Evolutionary conservation across 1,139 yeast species (phyloP), one percentile per base, ranked within the genome.

Genomic region (Yamadazyma siamensis): DNA sequence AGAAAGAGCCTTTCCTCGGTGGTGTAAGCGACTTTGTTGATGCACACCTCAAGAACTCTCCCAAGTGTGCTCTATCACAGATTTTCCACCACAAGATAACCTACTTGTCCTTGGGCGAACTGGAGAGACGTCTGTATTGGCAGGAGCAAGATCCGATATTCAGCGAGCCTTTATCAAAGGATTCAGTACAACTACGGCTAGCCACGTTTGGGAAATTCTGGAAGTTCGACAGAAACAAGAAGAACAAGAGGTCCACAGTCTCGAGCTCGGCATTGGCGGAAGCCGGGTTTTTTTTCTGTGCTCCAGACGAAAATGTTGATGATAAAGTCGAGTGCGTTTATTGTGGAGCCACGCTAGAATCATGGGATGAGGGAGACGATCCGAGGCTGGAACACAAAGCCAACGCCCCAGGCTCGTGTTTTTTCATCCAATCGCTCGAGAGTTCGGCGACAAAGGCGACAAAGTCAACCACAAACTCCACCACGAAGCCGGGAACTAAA

Each of bases 241-340:
- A 52, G 6, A n/a, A 8, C 15, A 38, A 30, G 4, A 40, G 20
- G 10, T 10, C 63, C 41, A 49, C 44, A 6, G 75, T 83, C 1
- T 66, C 71, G 36, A 56, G 48, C 49, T 53, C 36, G 26, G 34
- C 48, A 6, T 43, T 78, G 47, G 68, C 77, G 0, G 52, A 54
- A 25, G 77, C 79, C 8, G 85, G 86, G 1, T 76, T 79, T 41
- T 66, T 67, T 32, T 74, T 65, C 41, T 53, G 69, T 10, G 74
- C 80, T 0, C 41, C 54, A 10, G 56, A 59, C 4, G 64, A 56
- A 15, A 85, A 80, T 40, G 31, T 22, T n/a, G 20, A 35, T 13
- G 94, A 84, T 49, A 58, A 75, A n/a, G 84, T 77, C 0, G 65
- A 71, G 9, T 86, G 95, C 46, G 65, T 80, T 39, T 83, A 81